Base-by-base conservation (phyloP, 164 flowering plant genomes). In the Paratinospora sagittata region DNA sequence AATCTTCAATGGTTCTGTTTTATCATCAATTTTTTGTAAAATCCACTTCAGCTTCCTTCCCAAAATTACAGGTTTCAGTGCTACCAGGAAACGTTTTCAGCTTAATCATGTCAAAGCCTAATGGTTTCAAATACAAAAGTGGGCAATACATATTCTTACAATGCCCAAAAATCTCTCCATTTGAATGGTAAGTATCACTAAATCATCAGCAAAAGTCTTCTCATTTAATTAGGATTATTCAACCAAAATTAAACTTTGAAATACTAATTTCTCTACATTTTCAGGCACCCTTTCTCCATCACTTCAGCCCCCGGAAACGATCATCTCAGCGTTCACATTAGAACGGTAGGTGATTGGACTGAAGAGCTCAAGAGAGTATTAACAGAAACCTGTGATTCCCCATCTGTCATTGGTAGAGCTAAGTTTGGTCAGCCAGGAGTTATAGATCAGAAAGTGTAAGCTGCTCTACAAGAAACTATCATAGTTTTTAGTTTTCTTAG, bases 261-360 rank as follows among this genome's bases (percentile, higher is more conserved):
- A 5, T n/a, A 19, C 61, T 55, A n/a, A n/a, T n/a, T n/a, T 2
- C 61, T 55, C 47, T 14, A 43, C 13, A 14, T 41, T 26, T 71
- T 2, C 81, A 92, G 99, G 99, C 99, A 95, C 73, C 99, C 97
- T 60, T 95, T 91, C 80, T 90, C 97, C 41, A 87, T 95, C 24
- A 92, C 97, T 70, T 90, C 99, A 36, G 99, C 99, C 52, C 96
- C 97, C 45, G 94, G 89, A 68, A 96, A 95, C 64, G 81, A 91
- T 71, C 80, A 88, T 78, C 89, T 95, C 17, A 95, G 97, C 58
- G 96, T 92, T 78, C 99, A 95, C 77, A 91, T 92, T 73, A 86
- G 97, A 52, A 87, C 82, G 9, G 86, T 84, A 0, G 99, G 99
- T 70, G 99, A 95, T 80, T 95, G 97, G 99, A 95, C 99, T 2